Base-by-base conservation (phyloP, 805 yeast genomes). In the Starmera dryadoides region DNA sequence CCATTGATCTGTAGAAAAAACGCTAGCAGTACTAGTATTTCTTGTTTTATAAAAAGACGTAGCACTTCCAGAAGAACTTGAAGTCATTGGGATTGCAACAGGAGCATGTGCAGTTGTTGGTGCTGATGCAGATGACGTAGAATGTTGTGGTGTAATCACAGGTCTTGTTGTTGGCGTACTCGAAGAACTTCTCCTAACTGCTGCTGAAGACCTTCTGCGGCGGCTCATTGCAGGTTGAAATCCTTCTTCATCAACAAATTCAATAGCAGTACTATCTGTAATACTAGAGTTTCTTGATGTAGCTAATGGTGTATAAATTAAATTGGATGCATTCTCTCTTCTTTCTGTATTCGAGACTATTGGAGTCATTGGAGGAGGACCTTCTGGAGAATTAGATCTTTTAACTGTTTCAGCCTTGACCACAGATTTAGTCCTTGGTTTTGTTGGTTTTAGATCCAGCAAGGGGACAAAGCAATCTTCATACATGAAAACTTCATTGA, bases 401-500 rank as follows among this genome's bases (percentile, higher is more conserved):
- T 41, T 38, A 2, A n/a, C n/a, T n/a, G 51, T 33, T 17, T 46
- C 50, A 7, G 38, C 6, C 29, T 38, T 49, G 32, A 52, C 51
- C 46, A 37, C 18, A 36, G 37, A 20, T n/a, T 45, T 49, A 31
- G 42, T 42, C 40, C 48, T 51, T 8, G 42, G 18, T 18, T 32
- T 32, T 20, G 23, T 19, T 7, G 42, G 34, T 29, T 45, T 42
- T 2, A 52, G 31, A 40, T 67, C 71, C 41, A 66, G 53, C 12
- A 60, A 37, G 2, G 71, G 69, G n/a, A 51, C 55, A 40, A 66
- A 67, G 7, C 43, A 33, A 14, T 59, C 62, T 22, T 57, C 50
- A 8, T 59, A 63, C 42, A 74, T 57, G 41, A 71, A 73, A 5
- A 54, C 51, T 16, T 59, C 60, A 42, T 75, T 73, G 48, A 66